A percentile compares a stretch with the other conserved stretches of the same genome.
Conservation (phyloP, 345 rosid species). For the Hibiscus trionum region DNA sequence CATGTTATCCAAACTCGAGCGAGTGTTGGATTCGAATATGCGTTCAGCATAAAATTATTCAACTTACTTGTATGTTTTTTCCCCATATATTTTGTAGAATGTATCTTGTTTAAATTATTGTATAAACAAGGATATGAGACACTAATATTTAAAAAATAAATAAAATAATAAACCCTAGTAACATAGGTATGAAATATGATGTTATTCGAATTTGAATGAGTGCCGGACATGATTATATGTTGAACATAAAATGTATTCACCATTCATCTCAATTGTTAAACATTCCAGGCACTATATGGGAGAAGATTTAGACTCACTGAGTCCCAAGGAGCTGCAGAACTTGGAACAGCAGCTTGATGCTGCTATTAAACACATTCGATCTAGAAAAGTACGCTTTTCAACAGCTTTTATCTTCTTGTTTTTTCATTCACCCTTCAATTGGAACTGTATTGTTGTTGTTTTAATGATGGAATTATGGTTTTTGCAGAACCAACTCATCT, state of each 20-base stretch:
- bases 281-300: constrained; percentile 66
- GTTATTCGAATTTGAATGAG: not conserved
- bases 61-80: no score
- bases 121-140: no score
- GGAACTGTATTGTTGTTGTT: not conserved
- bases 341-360: constrained; percentile 88
- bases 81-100: no score
- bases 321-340: constrained; percentile 64
- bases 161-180: no score
- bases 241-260: no score
- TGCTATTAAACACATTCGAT: constrained; percentile 68
- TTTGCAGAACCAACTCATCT: constrained; percentile 79
- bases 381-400: constrained; percentile 39
- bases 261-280: no score
- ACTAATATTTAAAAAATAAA: no score
- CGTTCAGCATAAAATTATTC: no score
- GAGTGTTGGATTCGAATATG: not conserved
- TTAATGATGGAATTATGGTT: not conserved
- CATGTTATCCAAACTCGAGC: not conserved
- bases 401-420: not conserved
- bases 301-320: constrained; percentile 61
- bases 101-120: no score
- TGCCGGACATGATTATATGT: not conserved
- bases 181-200: no score
- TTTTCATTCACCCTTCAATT: not conserved